These are phyloP conservation scores for Exophiala phaeomuriformis DNA, from an alignment of 2,329 filamentous ascomycete genomes.

Conservation along the genomic window DNA sequence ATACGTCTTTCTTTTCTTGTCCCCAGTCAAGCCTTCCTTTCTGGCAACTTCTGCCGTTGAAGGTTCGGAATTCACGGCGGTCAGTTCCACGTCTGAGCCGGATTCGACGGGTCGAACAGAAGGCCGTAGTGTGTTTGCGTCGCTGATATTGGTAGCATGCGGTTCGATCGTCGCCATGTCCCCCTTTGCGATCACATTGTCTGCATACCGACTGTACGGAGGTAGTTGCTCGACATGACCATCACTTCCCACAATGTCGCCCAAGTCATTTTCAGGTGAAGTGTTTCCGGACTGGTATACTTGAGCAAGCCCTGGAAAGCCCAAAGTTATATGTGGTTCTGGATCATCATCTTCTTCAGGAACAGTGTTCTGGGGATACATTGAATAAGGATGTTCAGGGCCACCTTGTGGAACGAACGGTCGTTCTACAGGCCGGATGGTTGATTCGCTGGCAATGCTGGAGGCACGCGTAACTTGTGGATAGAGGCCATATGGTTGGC, in stretches of 20 bases:
- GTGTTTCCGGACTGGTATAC: conserved; percentile 60
- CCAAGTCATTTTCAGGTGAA: conserved; percentile 76
- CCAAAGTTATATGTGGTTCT: conserved; percentile 47
- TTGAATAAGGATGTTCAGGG: conserved; percentile 75
- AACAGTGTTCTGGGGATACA: conserved; percentile 76
- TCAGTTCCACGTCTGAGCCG: conserved; percentile 21
- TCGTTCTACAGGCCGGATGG: conserved; percentile 51
- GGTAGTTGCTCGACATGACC: conserved; percentile 87
- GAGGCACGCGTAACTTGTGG: conserved; percentile 56
- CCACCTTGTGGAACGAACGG: conserved; percentile 53
- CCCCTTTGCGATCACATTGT: conserved; percentile 58
- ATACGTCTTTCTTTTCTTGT: conserved; percentile 36
- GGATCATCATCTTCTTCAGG: conserved; percentile 48
- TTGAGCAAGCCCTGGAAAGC: conserved; percentile 62
- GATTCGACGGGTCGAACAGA: conserved; percentile 6
- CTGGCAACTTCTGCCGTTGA: conserved; percentile 27
- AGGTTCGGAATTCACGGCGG: conserved; percentile 23
- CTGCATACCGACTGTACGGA: conserved; percentile 83
- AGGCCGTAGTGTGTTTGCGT: conserved; percentile 4
- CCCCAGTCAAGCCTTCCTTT: conserved; percentile 39
- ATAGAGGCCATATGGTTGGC: conserved; percentile 80
- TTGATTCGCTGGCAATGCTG: conserved; percentile 66
- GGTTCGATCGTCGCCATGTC: conserved; percentile 24
- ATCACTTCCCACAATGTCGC: conserved; percentile 77
- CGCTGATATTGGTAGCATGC: not conserved